phyloP scores from a whole-genome alignment of 2,329 filamentous ascomycete species.

The Trichoderma breve region DNA sequence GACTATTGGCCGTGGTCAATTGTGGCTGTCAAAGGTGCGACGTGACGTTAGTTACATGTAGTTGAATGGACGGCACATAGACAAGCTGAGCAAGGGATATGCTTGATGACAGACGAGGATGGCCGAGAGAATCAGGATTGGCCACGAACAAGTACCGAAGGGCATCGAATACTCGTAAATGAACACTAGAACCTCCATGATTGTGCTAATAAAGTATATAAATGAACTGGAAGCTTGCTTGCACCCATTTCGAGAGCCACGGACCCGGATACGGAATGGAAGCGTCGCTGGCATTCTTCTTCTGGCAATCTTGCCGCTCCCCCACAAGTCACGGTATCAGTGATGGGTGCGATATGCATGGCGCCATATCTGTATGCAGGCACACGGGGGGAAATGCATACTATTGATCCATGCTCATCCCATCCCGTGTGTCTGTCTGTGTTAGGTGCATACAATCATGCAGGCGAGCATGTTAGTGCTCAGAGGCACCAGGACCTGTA shows the following conservation, averaged over 20 bases:
- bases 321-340: slow-evolving; percentile 3
- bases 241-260: background rate
- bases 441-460: background rate
- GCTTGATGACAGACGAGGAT: background rate
- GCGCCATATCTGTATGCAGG: slow-evolving; percentile 11
- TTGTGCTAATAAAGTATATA: background rate
- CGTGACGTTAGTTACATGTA: background rate
- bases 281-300: background rate
- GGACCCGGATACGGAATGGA: background rate
- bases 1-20: background rate
- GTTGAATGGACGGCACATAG: background rate
- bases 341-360: slow-evolving; percentile 6
- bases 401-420: background rate
- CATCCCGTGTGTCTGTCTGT: background rate
- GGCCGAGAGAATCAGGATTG: background rate
- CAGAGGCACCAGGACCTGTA: background rate
- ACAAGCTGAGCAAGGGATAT: background rate
- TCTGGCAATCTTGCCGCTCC: background rate
- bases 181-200: background rate
- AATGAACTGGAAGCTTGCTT: background rate
- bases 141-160: background rate
- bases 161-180: background rate
- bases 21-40: slow-evolving; percentile 17
- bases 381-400: slow-evolving; percentile 17
- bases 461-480: background rate